A percentile compares a stretch with the other conserved stretches of the same genome.
Evolutionary conservation across 768 basidiomycete genomes (phyloP).

Genomic region (Termitomyces sp.): DNA sequence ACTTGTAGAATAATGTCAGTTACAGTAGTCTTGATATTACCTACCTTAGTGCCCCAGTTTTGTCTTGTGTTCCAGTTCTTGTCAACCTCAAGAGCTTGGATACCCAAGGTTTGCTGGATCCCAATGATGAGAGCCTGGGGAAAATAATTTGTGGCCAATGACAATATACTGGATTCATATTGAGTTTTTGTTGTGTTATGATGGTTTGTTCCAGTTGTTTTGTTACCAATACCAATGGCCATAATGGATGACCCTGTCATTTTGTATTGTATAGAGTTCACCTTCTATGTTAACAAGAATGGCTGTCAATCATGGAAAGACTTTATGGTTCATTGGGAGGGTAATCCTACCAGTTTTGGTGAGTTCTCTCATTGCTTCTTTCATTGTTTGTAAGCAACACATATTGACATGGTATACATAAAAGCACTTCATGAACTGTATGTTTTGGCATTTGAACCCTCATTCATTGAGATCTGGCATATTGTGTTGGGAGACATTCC

Average conservation of each 20-base stretch:
- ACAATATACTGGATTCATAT: conserved; percentile 96
- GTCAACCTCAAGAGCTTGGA: conserved; percentile 96
- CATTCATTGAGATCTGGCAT: conserved; percentile 94
- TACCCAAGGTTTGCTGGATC: conserved; percentile 93
- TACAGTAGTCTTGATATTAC: too few relatives aligned
- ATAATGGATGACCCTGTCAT: too few relatives aligned
- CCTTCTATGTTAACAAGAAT: conserved; percentile 97
- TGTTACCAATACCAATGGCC: not conserved
- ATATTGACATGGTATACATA: not conserved
- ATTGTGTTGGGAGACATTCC: too few relatives aligned
- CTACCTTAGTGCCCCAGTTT: too few relatives aligned
- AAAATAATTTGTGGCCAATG: conserved; percentile 87
- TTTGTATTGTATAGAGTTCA: conserved; percentile 69
- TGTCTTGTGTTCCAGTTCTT: too few relatives aligned
- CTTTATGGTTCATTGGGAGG: conserved; percentile 98
- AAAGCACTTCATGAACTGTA: conserved; percentile 94
- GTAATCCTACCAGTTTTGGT: conserved; percentile 92
- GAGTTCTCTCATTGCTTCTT: conserved; percentile 23
- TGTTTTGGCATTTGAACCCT: conserved; percentile 93
- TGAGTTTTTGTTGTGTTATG: conserved; percentile 96
- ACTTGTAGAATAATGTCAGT: too few relatives aligned
- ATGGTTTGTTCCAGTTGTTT: conserved; percentile 52
- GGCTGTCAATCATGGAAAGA: conserved; percentile 86
- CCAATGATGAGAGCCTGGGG: conserved; percentile 82
- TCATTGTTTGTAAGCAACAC: too few relatives aligned